Percentiles rank a stretch among this genome's conserved stretches.
Evolutionary conservation across 1,139 yeast species (phyloP).

Genomic region (Kodamaea anthophila): DNA sequence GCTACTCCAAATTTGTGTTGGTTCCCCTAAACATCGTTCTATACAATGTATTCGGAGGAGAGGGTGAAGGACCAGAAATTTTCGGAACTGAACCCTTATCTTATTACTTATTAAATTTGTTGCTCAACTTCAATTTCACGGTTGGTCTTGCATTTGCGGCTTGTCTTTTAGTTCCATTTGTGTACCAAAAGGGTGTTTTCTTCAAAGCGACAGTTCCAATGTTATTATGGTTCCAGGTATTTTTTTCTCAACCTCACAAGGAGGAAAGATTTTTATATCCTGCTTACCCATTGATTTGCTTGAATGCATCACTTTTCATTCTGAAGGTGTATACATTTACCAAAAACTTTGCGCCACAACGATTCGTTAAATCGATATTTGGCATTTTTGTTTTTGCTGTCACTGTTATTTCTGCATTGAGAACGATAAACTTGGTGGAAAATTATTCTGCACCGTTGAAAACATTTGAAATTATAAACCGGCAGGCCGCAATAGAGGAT

Average conservation of each 20-base stretch:
- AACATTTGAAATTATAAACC: conserved; percentile 11
- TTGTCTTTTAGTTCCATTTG: conserved; percentile 18
- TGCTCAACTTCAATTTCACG: conserved; percentile 65
- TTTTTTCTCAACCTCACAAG: conserved; percentile 78
- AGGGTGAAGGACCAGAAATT: conserved; percentile 79
- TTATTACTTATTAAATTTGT: conserved; percentile 64
- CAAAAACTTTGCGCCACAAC: conserved; percentile 5
- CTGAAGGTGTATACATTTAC: conserved; percentile 17
- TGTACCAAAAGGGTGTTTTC: conserved; percentile 11
- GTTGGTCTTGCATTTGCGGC: conserved; percentile 44
- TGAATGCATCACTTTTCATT: conserved; percentile 56
- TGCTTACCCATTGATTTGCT: conserved; percentile 60
- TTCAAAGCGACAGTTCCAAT: conserved; percentile 29
- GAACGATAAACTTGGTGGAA: conserved; percentile 37
- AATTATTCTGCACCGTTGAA: conserved; percentile 60
- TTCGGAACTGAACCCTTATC: conserved; percentile 84
- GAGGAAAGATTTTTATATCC: conserved; percentile 92
- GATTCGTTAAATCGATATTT: conserved; percentile 8
- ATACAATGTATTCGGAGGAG: conserved; percentile 74
- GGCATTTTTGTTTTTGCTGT: conserved; percentile 15
- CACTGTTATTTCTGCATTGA: conserved; percentile 26
- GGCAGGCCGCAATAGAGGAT: conserved; percentile 5
- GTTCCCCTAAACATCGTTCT: conserved; percentile 80
- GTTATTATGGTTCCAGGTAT: conserved; percentile 60
- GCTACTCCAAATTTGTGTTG: conserved; percentile 55